These are phyloP conservation scores for Karstenula rhodostoma DNA, from an alignment of 2,329 filamentous ascomycete species.

Conservation along the genomic window DNA sequence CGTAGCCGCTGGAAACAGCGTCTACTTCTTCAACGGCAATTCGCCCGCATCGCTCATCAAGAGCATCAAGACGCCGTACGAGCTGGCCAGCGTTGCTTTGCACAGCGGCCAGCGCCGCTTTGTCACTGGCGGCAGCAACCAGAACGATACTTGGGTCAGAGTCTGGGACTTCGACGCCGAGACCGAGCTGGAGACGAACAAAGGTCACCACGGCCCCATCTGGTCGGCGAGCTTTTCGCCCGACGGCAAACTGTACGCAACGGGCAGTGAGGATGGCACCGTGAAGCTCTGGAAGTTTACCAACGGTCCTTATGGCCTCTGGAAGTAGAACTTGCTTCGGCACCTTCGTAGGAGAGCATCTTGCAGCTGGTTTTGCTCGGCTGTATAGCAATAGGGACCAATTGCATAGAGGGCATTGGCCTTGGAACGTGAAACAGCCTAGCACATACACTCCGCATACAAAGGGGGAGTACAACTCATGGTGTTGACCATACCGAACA, in stretches of 20 bases:
- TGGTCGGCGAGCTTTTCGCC: slow-evolving; percentile 96
- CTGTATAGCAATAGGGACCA: background rate
- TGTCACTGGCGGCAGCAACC: slow-evolving; percentile 84
- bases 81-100: slow-evolving; percentile 88
- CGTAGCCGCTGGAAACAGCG: slow-evolving; percentile 91
- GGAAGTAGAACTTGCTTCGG: slow-evolving; percentile 56
- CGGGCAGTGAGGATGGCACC: slow-evolving; percentile 94
- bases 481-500: background rate
- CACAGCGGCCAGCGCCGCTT: slow-evolving; percentile 83
- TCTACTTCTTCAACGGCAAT: slow-evolving; percentile 87
- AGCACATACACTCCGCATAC: background rate
- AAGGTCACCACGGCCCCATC: slow-evolving; percentile 95
- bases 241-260: slow-evolving; percentile 94
- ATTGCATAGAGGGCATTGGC: slow-evolving; percentile 1
- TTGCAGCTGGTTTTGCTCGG: background rate
- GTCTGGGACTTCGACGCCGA: slow-evolving; percentile 89
- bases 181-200: slow-evolving; percentile 87
- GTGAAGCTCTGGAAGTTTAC: slow-evolving; percentile 88
- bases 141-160: slow-evolving; percentile 88
- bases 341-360: background rate
- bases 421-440: background rate
- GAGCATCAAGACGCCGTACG: slow-evolving; percentile 79
- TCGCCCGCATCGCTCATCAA: slow-evolving; percentile 77
- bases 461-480: background rate
- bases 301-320: slow-evolving; percentile 70